Base-by-base conservation (phyloP, 441 rosid species). In the Corymbia calophylla region DNA sequence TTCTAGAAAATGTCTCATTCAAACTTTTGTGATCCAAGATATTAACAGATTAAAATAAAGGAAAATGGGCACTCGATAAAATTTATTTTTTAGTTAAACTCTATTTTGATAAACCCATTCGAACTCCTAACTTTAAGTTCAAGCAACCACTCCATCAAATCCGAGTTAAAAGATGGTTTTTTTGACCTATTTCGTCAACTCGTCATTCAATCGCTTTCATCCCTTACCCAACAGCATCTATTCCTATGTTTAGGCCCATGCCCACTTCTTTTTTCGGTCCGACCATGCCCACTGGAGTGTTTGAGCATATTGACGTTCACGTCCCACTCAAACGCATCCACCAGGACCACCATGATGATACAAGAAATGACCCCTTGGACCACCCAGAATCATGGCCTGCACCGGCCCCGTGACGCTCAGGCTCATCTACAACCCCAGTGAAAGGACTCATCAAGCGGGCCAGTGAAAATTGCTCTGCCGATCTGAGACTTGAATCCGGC, bases 41-140 rank as follows among this genome's bases (percentile, higher is more conserved):
- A 19, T 10, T 11, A 70, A 70, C 23, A 15, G 4, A 7, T 39
- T 58, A 10, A 58, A 58, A 25, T 58, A 23, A 3, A 58, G 44
- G 44, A 0, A 10, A 58, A 25, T 58, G 11, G 14, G 0, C 10
- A 58, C 10, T 58, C n/a, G 0, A 0, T 58, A 25, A 58, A 58
- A 58, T 58, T 29, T 5, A 58, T 58, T 58, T 58, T 58, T 23
- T 25, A 58, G 10, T 58, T 58, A 25, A 29, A 58, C 64, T 58
- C 29, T 56, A 56, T 27, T 1, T 12, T 56, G 23, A 56, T 56
- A 4, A 56, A 56, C 4, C 12, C 62, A 9, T 56, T 56, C 62
- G 29, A 23, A 56, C 25, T 23, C 29, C 10, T 56, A 56, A 56
- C 62, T 56, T 56, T 56, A 23, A 0, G 6, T 56, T 56, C 25